Percentiles rank a stretch among this genome's conserved stretches.
Conservation (phyloP, 2,329 filamentous ascomycete genomes). For the Grosmannia serpens region DNA sequence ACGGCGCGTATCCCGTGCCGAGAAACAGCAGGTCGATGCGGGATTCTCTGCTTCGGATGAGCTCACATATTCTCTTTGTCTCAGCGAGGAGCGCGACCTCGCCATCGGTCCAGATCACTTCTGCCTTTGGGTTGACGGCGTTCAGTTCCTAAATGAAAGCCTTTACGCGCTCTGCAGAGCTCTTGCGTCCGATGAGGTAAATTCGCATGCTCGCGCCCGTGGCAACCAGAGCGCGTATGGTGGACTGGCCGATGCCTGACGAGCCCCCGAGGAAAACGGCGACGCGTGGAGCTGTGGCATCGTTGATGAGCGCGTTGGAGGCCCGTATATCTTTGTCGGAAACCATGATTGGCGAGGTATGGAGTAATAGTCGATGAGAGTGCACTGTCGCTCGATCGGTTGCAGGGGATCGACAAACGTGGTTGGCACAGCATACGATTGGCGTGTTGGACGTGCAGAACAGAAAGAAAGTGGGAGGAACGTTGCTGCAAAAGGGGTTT, state of each 20-base stretch:
- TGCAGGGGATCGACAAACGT: no score
- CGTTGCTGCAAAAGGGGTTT: no score
- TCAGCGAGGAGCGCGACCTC: conserved; percentile 34
- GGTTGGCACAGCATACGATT: no score
- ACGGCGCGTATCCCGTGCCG: conserved; percentile 30
- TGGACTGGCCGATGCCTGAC: conserved; percentile 32
- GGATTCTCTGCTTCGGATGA: conserved; percentile 25
- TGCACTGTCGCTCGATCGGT: no score
- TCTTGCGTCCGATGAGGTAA: conserved; percentile 31
- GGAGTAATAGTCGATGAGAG: no score
- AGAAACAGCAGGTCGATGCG: conserved; percentile 32
- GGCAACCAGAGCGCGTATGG: conserved; percentile 23
- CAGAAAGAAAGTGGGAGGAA: no score
- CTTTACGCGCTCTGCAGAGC: conserved; percentile 18
- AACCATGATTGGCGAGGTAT: conserved; percentile 20
- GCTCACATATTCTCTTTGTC: conserved; percentile 24
- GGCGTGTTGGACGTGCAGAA: no score
- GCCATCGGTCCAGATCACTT: conserved; percentile 29
- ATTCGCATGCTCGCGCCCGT: conserved; percentile 23
- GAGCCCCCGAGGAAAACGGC: conserved; percentile 34
- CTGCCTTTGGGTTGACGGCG: conserved; percentile 24
- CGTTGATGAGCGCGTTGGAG: conserved; percentile 28
- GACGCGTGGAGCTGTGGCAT: conserved; percentile 23
- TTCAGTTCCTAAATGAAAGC: conserved; percentile 25
- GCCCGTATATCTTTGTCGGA: conserved; percentile 21